A percentile compares a stretch with the other conserved stretches of the same genome.
Conservation (phyloP, 2,329 filamentous ascomycete genomes). For the Cladosporium austrohemisphaericum region DNA sequence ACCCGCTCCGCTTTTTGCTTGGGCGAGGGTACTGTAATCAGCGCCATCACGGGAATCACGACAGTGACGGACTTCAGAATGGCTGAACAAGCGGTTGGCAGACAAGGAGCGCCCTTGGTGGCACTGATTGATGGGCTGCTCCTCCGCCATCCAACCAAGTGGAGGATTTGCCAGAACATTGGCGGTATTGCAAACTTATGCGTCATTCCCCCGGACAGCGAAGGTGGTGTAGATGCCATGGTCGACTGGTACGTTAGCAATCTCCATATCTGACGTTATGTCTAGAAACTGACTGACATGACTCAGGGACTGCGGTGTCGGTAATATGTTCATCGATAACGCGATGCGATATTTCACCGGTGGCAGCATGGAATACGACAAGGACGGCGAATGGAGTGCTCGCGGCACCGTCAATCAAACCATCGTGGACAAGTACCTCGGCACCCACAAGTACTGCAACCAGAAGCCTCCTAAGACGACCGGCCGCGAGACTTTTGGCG, state of each 20-base stretch:
- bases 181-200: slow-evolving; percentile 28
- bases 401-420: slow-evolving; percentile 22
- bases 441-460: slow-evolving; percentile 19
- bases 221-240: slow-evolving; percentile 14
- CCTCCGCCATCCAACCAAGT: slow-evolving; percentile 34
- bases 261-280: neutral
- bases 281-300: slow-evolving; percentile 4
- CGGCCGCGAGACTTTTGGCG: slow-evolving; percentile 23
- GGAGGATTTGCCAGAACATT: slow-evolving; percentile 25
- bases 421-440: slow-evolving; percentile 23
- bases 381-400: slow-evolving; percentile 21
- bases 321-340: slow-evolving; percentile 27
- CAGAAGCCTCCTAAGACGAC: slow-evolving; percentile 25
- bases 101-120: slow-evolving; percentile 53
- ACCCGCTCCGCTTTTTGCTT: slow-evolving; percentile 49
- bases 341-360: slow-evolving; percentile 25
- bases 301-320: slow-evolving; percentile 21
- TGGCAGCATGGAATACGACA: slow-evolving; percentile 23
- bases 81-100: slow-evolving; percentile 50
- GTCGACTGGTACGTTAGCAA: slow-evolving; percentile 12
- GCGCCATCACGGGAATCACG: slow-evolving; percentile 52
- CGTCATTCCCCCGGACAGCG: slow-evolving; percentile 22
- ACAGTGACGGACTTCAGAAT: slow-evolving; percentile 55
- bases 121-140: slow-evolving; percentile 54
- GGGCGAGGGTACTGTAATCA: slow-evolving; percentile 53